phyloP scores from a whole-genome alignment of 805 yeast species.

The Cyberlindnera euphorbiiphila region DNA sequence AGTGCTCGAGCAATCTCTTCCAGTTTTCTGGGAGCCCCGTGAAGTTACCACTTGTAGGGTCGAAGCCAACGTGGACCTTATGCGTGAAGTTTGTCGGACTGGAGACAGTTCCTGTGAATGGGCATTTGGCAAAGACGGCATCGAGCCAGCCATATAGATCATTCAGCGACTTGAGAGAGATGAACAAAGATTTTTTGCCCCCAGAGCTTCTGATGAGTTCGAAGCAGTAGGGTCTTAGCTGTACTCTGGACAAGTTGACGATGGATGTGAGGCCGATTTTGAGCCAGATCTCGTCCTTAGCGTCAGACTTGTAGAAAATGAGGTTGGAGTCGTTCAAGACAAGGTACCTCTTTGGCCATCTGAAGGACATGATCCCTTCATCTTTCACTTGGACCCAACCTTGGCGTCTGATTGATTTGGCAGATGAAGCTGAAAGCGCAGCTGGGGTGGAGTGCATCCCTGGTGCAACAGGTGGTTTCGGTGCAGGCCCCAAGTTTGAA shows the following conservation, averaged over 20 bases:
- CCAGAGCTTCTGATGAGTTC: slow-evolving; percentile 51
- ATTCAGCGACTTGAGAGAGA: slow-evolving; percentile 71
- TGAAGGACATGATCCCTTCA: slow-evolving; percentile 81
- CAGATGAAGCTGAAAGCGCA: slow-evolving; percentile 26
- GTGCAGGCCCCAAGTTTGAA: slow-evolving; percentile 54
- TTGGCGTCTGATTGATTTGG: slow-evolving; percentile 33
- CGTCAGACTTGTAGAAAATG: slow-evolving; percentile 70
- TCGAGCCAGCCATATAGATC: slow-evolving; percentile 91
- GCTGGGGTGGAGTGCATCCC: slow-evolving; percentile 32
- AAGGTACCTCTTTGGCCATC: slow-evolving; percentile 90
- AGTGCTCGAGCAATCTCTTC: slow-evolving; percentile 79
- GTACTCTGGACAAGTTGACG: slow-evolving; percentile 61
- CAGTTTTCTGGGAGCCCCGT: slow-evolving; percentile 94
- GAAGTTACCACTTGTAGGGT: slow-evolving; percentile 79
- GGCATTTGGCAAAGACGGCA: slow-evolving; percentile 75
- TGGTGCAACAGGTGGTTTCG: slow-evolving; percentile 42
- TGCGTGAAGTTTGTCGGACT: slow-evolving; percentile 94
- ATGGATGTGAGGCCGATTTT: slow-evolving; percentile 57
- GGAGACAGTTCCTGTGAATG: slow-evolving; percentile 64
- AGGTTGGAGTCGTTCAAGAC: slow-evolving; percentile 72
- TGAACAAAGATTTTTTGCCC: slow-evolving; percentile 57
- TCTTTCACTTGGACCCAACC: slow-evolving; percentile 95
- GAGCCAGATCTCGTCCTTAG: slow-evolving; percentile 42
- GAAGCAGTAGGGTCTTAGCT: slow-evolving; percentile 72
- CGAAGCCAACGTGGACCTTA: slow-evolving; percentile 84